Base-by-base conservation (phyloP, 177 flowering plant species). In the Tripterygium wilfordii region DNA sequence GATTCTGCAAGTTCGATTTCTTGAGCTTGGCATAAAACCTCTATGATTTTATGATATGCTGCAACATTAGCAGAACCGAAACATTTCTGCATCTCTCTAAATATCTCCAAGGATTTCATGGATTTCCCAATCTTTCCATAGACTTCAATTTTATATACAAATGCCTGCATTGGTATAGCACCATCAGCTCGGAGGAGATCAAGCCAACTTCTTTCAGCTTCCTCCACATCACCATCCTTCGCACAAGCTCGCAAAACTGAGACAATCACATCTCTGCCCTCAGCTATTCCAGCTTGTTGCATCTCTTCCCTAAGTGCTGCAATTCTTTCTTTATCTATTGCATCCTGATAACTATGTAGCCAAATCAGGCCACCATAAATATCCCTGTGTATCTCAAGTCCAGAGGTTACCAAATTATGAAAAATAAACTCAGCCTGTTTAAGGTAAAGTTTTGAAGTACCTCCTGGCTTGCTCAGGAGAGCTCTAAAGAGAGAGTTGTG, bases 261-360 rank as follows among this genome's bases (percentile, higher is more conserved):
- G 25, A 94, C 54, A 39, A 87, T 85, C 45, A 85, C 85, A 35
- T 89, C 89, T 39, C 1, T 60, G 15, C 71, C 60, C 74, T 87
- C 99, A 52, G 74, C 62, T 27, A 89, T 17, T 58, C 96, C 91
- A 20, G 60, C 68, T 30, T 37, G 46, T 22, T 45, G 58, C 97
- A 94, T 86, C 42, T 79, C 88, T 36, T 54, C 45, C 44, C 83
- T 74, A 20, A 89, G 48, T 24, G 57, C 61, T n/a, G 33, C 52
- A 49, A 89, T 71, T 60, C 97, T 71, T 48, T 77, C 79, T 60
- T 56, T 78, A 62, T 94, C 95, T 21, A 92, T 38, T 5, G 42
- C 50, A 26, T 89, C 92, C 63, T 89, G 96, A 66, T 87, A 79
- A 50, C 99, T 89, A 46, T 84, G 97, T 19, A 92, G 74, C 97